Evolutionary conservation across 2,329 filamentous ascomycete genomes (phyloP), one percentile per base, ranked within the genome.

Genomic region (Calonectria hongkongensis): DNA sequence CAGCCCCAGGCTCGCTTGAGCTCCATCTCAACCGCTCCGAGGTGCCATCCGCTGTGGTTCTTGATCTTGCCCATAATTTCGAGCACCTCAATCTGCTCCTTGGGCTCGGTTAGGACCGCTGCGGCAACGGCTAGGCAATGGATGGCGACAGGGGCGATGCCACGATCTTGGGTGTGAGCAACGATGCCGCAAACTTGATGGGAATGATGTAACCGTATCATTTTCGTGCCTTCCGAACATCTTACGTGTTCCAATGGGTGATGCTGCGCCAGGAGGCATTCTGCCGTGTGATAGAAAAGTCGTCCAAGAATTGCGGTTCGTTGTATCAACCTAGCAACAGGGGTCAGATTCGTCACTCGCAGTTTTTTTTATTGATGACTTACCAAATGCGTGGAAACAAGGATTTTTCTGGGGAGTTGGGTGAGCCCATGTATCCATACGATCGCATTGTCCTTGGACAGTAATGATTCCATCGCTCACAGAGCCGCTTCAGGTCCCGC

Each of bases 101-200:
- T 86, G 4, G 89, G 88, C 66, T 92, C 88, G 0, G 89, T 91
- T 4, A 98, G 87, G 64, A 92, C 92, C 78, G 94, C 91, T 8
- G 93, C 93, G 2, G 94, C 94, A 68, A 97, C 93, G 47, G 93
- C 92, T 8, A 98, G 88, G 41, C 94, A 95, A 12, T 94, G 93
- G 47, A 97, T 91, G 2, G 94, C 94, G 12, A 98, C 92, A 63
- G 91, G 94, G 12, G 94, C 92, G 39, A 98, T 92, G 33, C 94
- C 94, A 30, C 91, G 89, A 81, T 98, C 95, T 79, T 95, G 94
- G 65, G 93, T 92, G 81, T 98, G 95, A 2, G 95, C 94, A 28
- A 94, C 92, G 74, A 98, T 97, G 16, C 96, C 96, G 81, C 96
- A 98, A 28, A 98, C 93, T 81, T 96, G 93, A 76, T 94, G 93